Percentiles rank a stretch among this genome's conserved stretches.
These are phyloP conservation scores for Trifolium fragiferum DNA, from an alignment of 306 rosid species.

Conservation along the genomic window DNA sequence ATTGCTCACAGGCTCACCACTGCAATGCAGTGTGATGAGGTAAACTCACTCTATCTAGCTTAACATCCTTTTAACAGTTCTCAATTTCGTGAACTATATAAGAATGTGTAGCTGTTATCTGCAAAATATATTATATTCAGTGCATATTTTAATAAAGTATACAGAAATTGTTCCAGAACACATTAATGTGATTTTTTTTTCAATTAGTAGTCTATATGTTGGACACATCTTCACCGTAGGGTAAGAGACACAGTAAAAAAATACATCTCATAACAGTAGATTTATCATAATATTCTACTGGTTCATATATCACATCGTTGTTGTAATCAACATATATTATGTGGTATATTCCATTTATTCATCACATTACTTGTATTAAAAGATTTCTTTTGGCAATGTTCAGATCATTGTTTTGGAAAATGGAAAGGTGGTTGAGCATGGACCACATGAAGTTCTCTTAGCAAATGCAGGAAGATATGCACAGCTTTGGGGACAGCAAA, in stretches of 20 bases:
- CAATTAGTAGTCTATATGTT: not conserved
- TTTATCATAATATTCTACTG: conserved; percentile 2
- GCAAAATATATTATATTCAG: not conserved
- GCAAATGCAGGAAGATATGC: conserved; percentile 90
- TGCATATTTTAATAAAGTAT: conserved; percentile 7
- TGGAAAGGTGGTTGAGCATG: conserved; percentile 92
- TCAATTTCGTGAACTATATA: conserved; percentile 14
- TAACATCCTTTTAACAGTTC: conserved; percentile 11
- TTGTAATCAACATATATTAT: conserved; percentile 19
- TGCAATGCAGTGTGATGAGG: conserved; percentile 99
- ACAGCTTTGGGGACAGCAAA: conserved; percentile 97
- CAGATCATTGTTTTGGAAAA: conserved; percentile 94
- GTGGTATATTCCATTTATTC: not conserved
- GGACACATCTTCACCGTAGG: not conserved
- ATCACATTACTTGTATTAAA: not conserved
- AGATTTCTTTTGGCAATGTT: conserved; percentile 25
- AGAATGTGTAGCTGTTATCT: conserved; percentile 2
- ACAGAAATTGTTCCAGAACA: conserved; percentile 12
- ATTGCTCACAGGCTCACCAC: conserved; percentile 98
- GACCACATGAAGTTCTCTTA: conserved; percentile 86
- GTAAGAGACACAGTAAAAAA: not conserved
- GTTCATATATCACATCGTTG: conserved; percentile 5
- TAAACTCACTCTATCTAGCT: conserved; percentile 41
- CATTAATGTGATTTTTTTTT: conserved; percentile 25
- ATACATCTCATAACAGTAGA: not conserved